Base-by-base conservation (phyloP, 805 yeast genomes). In the Myxozyma nipponensis region DNA sequence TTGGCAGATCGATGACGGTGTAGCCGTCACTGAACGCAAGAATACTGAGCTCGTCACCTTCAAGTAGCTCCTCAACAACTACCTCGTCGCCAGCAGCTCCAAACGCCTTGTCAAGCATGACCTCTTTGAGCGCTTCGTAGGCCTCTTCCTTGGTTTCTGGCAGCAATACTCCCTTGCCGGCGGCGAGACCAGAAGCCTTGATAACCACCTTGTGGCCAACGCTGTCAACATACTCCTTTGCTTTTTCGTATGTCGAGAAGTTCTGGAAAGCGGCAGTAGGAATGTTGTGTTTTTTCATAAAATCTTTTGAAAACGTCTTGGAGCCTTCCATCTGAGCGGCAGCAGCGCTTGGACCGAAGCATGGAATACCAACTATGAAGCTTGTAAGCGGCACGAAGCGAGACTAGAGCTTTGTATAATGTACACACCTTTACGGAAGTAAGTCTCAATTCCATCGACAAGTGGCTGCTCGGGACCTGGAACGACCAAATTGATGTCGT, bases 401-500 rank as follows among this genome's bases (percentile, higher is more conserved):
- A 37, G 13, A 10, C 34, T 38, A 15, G 32, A 15, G 17, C 26
- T n/a, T 23, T 18, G 13, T 22, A 5, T 9, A 5, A 22, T 35
- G 15, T 3, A 42, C 59, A 18, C 35, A 57, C 60, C 47, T 51
- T 79, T 80, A 56, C 78, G 72, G 75, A 93, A 89, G 47, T 73
- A 72, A 17, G 82, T 68, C 24, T 90, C 68, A 54, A 93, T 81
- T 45, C 99, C 99, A 63, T 93, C 97, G 28, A 95, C 97, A 56
- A 95, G 75, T 34, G 98, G 98, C 71, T 89, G 96, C 71, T 93
- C 99, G n/a, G 99, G 99, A 30, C 99, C 99, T 34, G 98, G 98
- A 39, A 93, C 75, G 3, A 88, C 98, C 49, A 93, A 73, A 45
- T 74, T 77, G 47, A 93, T 77, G 3, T 77, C 62, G 48, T 90